Conservation (phyloP, 768 basidiomycete species). For the Russula earlei region DNA sequence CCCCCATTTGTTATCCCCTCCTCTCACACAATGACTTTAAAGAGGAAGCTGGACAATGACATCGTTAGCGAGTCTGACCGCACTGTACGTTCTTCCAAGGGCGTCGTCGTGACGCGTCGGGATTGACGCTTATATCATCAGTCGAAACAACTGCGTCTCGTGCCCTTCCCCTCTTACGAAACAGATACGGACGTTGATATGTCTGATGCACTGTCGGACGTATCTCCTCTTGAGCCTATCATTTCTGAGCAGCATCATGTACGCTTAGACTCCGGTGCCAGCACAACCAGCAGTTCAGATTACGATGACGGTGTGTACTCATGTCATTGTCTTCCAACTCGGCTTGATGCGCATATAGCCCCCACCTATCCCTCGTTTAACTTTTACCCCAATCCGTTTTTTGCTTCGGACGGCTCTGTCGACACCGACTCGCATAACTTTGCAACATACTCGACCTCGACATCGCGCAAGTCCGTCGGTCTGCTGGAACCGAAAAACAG, state of each 20-base stretch:
- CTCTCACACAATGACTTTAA: slow-evolving; percentile 47
- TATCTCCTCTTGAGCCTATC: slow-evolving; percentile 47
- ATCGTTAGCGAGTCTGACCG: slow-evolving; percentile 41
- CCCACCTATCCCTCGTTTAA: slow-evolving; percentile 55
- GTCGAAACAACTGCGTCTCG: slow-evolving; percentile 62
- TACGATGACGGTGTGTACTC: slow-evolving; percentile 30
- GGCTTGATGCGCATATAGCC: slow-evolving; percentile 23
- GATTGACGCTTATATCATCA: slow-evolving; percentile 18
- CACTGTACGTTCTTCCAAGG: slow-evolving; percentile 20
- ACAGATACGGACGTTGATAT: slow-evolving; percentile 60
- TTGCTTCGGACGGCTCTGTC: slow-evolving; percentile 29
- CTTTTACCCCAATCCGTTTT: slow-evolving; percentile 31
- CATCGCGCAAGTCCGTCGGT: slow-evolving; percentile 40
- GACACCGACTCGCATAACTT: slow-evolving; percentile 36
- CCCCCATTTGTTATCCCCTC: slow-evolving; percentile 14
- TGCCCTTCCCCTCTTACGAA: slow-evolving; percentile 57
- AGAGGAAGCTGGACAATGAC: slow-evolving; percentile 65
- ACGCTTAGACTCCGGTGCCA: slow-evolving; percentile 57
- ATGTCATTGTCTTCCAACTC: slow-evolving; percentile 23
- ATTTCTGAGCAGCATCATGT: slow-evolving; percentile 42
- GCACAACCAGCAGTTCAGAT: slow-evolving; percentile 37
- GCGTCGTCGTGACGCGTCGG: slow-evolving; percentile 5
- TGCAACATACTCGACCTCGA: slow-evolving; percentile 27
- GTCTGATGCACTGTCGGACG: slow-evolving; percentile 42
- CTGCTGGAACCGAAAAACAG: slow-evolving; percentile 52